Evolutionary conservation across 768 basidiomycete species (phyloP).

Genomic region (Amanita molliuscula): DNA sequence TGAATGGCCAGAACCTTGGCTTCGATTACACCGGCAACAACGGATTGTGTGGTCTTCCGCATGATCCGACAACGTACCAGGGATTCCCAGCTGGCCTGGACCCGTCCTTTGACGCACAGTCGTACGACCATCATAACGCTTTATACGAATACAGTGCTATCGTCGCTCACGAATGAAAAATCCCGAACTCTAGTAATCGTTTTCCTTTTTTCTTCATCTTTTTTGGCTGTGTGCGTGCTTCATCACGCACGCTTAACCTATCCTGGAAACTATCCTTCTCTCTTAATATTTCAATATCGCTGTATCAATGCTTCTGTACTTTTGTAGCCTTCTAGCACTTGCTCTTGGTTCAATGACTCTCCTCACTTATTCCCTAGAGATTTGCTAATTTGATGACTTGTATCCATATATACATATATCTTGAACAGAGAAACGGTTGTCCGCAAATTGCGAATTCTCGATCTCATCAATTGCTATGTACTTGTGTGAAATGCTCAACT

Average conservation of each 20-base stretch:
- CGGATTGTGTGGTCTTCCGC: not conserved
- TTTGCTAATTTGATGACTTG: not conserved
- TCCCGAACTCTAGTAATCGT: not conserved
- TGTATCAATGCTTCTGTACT: not conserved
- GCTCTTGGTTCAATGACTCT: not conserved
- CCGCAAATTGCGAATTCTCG: not conserved
- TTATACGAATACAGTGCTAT: not conserved
- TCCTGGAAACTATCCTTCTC: not conserved
- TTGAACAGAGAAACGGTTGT: not conserved
- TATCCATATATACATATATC: not conserved
- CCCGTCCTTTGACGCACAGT: not conserved
- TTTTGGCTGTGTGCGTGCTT: not conserved
- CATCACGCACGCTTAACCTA: not conserved
- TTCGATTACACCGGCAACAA: not conserved
- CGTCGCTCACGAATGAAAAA: constrained; percentile 1
- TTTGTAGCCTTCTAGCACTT: not conserved
- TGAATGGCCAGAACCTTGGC: not conserved
- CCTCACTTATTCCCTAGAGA: not conserved
- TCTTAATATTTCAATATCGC: not conserved
- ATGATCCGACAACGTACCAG: not conserved
- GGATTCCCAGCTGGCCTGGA: constrained; percentile 2
- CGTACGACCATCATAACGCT: not conserved
- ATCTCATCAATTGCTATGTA: too few species aligned
- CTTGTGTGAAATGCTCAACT: not conserved
- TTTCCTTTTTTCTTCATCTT: not conserved